Evolutionary conservation across 495 filamentous ascomycete species (phyloP).

Genomic region (Penicillium simplicissimum): DNA sequence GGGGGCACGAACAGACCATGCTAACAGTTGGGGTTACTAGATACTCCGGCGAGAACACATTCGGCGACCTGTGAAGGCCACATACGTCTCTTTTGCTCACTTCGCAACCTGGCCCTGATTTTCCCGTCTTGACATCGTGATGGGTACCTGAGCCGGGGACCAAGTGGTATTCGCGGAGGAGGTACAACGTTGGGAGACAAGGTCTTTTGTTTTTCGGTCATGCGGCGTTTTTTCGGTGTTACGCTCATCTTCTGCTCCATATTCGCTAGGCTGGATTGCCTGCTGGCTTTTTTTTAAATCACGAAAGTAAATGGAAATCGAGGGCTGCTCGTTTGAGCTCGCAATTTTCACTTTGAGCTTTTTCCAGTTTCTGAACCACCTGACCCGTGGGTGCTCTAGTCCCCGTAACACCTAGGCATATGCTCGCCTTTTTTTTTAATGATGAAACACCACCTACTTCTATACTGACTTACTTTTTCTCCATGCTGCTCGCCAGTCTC

Average conservation of each 20-base stretch:
- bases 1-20: background rate
- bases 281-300: conserved; percentile 15
- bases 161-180: conserved; percentile 10
- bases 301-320: conserved; percentile 15
- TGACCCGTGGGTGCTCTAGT: background rate
- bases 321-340: background rate
- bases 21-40: conserved; percentile 46
- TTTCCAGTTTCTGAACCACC: background rate
- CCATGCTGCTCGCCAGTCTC: background rate
- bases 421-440: background rate
- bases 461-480: background rate
- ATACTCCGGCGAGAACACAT: conserved; percentile 99
- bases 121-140: background rate
- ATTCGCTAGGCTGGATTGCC: conserved; percentile 23
- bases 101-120: background rate
- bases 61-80: conserved; percentile 60
- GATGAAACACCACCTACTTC: background rate
- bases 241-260: conserved; percentile 20
- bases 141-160: background rate
- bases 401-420: background rate
- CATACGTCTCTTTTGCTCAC: conserved; percentile 14
- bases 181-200: conserved; percentile 13
- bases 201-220: conserved; percentile 17
- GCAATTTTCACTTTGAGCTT: background rate
- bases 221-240: conserved; percentile 34